Conservation (phyloP, 2,329 filamentous ascomycete species). For the Neofusicoccum sp. region DNA sequence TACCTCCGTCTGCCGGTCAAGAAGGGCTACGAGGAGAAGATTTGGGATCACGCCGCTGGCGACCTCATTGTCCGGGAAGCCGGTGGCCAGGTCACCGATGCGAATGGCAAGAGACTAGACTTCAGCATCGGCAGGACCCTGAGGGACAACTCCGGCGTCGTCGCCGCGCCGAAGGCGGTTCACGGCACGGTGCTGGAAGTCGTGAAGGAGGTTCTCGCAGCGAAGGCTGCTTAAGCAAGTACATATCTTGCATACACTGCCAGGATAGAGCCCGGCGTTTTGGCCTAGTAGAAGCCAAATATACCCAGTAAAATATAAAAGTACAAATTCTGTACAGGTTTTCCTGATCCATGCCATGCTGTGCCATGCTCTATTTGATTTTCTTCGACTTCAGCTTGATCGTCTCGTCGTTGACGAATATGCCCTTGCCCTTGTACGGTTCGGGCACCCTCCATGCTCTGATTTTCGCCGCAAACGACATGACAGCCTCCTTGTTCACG, state of each 20-base stretch:
- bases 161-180: conserved; percentile 78
- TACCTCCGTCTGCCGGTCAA: conserved; percentile 87
- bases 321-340: conserved; percentile 18
- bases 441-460: conserved; percentile 87
- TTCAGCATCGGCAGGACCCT: conserved; percentile 87
- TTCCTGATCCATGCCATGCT: background rate
- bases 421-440: conserved; percentile 99
- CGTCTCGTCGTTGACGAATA: conserved; percentile 96
- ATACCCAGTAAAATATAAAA: conserved; percentile 20
- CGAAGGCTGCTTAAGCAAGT: conserved; percentile 35
- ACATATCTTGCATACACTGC: conserved; percentile 2
- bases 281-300: conserved; percentile 14
- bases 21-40: conserved; percentile 95
- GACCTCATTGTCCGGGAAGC: conserved; percentile 94
- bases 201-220: conserved; percentile 75
- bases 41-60: conserved; percentile 97
- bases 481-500: conserved; percentile 80
- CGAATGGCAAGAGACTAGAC: conserved; percentile 80
- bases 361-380: conserved; percentile 45
- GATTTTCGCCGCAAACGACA: conserved; percentile 88
- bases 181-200: conserved; percentile 77
- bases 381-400: conserved; percentile 97
- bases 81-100: conserved; percentile 88
- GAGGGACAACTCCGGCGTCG: conserved; percentile 87
- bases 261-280: conserved; percentile 4